Conservation (phyloP, 2,329 filamentous ascomycete species). For the Phaeosphaeriaceae sp. region DNA sequence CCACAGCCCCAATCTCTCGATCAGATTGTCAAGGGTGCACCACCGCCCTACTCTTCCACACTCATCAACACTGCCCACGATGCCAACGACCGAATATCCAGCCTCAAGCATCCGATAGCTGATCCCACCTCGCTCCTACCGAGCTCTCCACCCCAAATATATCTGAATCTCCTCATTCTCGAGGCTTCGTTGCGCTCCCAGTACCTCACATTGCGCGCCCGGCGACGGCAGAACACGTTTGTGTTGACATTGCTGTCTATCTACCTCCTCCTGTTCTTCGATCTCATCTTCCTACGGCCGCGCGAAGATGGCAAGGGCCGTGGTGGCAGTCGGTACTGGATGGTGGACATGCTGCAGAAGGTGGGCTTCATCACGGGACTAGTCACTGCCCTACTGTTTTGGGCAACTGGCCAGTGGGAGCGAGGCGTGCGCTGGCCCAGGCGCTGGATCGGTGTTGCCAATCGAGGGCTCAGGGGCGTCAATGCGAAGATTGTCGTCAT, state of each 20-base stretch:
- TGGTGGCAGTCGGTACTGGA: conserved; percentile 95
- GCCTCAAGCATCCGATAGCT: conserved; percentile 49
- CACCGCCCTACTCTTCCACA: conserved; percentile 56
- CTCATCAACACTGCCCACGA: conserved; percentile 27
- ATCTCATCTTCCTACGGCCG: conserved; percentile 93
- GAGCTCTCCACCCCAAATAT: conserved; percentile 94
- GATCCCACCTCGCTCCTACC: conserved; percentile 83
- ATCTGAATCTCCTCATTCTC: conserved; percentile 95
- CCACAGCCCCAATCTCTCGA: conserved; percentile 63
- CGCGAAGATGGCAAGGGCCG: conserved; percentile 90
- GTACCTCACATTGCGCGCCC: conserved; percentile 86
- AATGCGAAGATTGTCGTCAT: conserved; percentile 96
- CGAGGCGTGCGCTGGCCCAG: conserved; percentile 92
- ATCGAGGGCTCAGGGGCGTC: conserved; percentile 87
- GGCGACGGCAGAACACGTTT: conserved; percentile 90
- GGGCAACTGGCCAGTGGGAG: conserved; percentile 96
- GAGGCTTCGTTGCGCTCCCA: conserved; percentile 92
- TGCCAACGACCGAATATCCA: conserved; percentile 50
- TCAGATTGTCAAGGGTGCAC: conserved; percentile 90
- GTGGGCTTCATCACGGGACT: conserved; percentile 90
- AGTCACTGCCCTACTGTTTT: conserved; percentile 84
- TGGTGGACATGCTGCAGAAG: conserved; percentile 87
- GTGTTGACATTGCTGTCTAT: conserved; percentile 79
- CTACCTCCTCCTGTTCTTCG: conserved; percentile 86
- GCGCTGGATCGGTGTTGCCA: conserved; percentile 87